Percentiles rank a stretch among this genome's conserved stretches.
Conservation (phyloP, 306 rosid species). For the Citrullus amarus region DNA sequence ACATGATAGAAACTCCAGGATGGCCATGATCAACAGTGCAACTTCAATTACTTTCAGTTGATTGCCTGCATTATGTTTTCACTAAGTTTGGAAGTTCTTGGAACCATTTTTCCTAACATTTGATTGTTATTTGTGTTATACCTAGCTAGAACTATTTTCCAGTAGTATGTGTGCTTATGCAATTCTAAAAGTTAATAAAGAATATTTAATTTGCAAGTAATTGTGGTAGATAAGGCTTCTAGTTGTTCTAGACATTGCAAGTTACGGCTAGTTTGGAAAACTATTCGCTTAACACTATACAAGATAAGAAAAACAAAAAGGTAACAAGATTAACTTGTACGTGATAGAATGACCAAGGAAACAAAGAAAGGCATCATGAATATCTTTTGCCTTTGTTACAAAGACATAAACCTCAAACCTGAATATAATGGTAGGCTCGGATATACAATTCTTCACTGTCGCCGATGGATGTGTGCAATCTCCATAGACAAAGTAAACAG, state of each 20-base stretch:
- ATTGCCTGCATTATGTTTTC: no score
- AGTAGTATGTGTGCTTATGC: no score
- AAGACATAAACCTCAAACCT: conserved; percentile 27
- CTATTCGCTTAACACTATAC: background rate
- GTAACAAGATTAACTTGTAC: background rate
- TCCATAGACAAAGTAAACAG: conserved; percentile 74
- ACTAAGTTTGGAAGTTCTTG: no score
- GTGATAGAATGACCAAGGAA: background rate
- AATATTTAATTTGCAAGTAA: no score
- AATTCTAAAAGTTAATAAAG: no score
- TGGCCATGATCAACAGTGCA: no score
- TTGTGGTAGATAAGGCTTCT: no score
- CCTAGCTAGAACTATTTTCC: no score
- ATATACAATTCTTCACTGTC: conserved; percentile 26
- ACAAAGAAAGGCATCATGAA: background rate
- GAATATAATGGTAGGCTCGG: conserved; percentile 61
- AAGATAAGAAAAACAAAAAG: background rate
- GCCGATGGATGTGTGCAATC: conserved; percentile 70
- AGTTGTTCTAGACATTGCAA: background rate
- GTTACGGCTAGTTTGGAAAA: background rate
- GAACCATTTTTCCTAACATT: no score
- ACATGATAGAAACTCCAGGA: no score
- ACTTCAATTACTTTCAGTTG: no score
- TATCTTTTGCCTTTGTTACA: background rate
- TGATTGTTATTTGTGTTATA: no score